Conservation (phyloP, 257 asterid species). For the Coffea canephora region DNA sequence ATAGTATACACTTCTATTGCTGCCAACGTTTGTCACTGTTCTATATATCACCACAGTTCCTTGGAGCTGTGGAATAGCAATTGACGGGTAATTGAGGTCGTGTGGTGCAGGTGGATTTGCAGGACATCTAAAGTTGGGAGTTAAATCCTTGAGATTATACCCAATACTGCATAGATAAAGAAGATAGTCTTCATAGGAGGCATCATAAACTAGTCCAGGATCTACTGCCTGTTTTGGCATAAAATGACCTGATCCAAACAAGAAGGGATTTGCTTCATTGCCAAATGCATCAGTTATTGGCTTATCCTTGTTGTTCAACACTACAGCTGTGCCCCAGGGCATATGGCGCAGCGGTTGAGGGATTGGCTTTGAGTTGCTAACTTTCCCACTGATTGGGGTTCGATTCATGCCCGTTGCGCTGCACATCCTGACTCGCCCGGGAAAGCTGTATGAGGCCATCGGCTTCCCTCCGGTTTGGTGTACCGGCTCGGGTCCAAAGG, state of each 20-base stretch:
- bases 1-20: constrained; percentile 45
- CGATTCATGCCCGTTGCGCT: no score
- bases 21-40: constrained; percentile 76
- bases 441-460: no score
- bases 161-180: constrained; percentile 56
- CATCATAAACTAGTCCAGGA: constrained; percentile 85
- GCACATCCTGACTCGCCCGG: no score
- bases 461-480: no score
- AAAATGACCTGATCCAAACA: constrained; percentile 83
- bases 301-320: constrained; percentile 45
- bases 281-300: constrained; percentile 59
- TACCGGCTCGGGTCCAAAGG: no score
- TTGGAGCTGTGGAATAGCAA: constrained; percentile 58
- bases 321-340: constrained; percentile 45
- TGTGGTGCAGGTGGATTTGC: constrained; percentile 29
- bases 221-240: constrained; percentile 83
- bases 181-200: constrained; percentile 72
- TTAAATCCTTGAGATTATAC: constrained; percentile 19
- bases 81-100: constrained; percentile 72
- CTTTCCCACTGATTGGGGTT: no score
- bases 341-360: no score
- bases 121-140: constrained; percentile 53
- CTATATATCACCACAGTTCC: constrained; percentile 44
- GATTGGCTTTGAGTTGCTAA: no score
- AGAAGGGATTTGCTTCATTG: constrained; percentile 75